Base-by-base conservation (phyloP, 2,329 filamentous ascomycete species). In the Stemphylium lycopersici region DNA sequence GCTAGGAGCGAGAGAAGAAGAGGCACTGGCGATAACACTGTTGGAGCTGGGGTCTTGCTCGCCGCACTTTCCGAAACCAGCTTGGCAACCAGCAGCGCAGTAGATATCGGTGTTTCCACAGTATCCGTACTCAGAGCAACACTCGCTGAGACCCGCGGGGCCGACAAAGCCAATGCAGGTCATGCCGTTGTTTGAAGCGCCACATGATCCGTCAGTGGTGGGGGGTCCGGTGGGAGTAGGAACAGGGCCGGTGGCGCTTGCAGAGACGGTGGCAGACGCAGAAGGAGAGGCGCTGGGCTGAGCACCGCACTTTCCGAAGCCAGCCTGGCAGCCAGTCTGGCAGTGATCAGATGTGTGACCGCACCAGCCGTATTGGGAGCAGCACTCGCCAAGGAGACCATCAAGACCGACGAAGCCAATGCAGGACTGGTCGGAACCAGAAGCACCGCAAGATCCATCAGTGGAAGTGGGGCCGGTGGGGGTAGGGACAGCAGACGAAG, bases 301-400 rank as follows among this genome's bases (percentile, higher is more conserved):
- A 18, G 33, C 34, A 13, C 55, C 55, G 24, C 59, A 62, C 40
- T 60, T 58, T 34, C 59, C 59, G 44, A 58, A 62, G 12, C 43
- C 45, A 34, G 51, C 29, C 37, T 62, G 55, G 43, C 70, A 75
- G 5, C 64, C 65, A 10, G 63, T 60, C 4, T 58, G 57, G 47
- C 70, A 72, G 50, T 70, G 56, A 13, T 61, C 68, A 18, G 45
- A 37, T 1, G 59, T 59, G 32, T 54, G 53, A 20, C 71, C 70
- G 34, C 79, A 81, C 56, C 65, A 73, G 16, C 78, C 78, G 51
- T 71, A 72, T 13, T 65, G 62, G 12, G 75, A 78, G 69, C 79
- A 81, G 69, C 79, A 81, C 48, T 76, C 65, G 8, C 78, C 77
- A 42, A 49, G 41, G 46, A 39, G 26, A 31, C 54, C 57, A 10